phyloP scores from a whole-genome alignment of 2,329 filamentous ascomycete genomes.

The Tolypocladium inflatum region DNA sequence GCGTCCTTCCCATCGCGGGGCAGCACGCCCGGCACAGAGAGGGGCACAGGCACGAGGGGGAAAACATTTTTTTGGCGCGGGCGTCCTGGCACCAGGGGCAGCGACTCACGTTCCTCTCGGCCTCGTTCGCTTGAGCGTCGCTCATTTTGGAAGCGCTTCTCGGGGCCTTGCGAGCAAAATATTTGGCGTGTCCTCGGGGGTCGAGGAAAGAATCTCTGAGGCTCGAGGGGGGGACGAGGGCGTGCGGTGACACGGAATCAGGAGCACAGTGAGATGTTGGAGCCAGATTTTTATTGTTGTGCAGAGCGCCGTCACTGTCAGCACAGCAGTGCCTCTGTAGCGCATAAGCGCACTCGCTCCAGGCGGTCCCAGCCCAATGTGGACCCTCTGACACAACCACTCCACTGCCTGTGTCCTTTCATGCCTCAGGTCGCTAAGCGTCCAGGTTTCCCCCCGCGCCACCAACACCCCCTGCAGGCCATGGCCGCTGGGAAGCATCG shows the following conservation, averaged over 20 bases:
- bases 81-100: background rate
- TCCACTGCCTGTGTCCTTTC: too few relatives aligned
- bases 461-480: too few relatives aligned
- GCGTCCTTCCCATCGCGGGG: constrained; percentile 17
- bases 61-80: constrained; percentile 7
- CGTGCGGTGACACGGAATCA: constrained; percentile 5
- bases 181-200: constrained; percentile 10
- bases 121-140: constrained; percentile 78
- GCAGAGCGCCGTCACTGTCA: background rate
- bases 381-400: background rate
- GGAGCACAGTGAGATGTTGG: constrained; percentile 16
- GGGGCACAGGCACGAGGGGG: constrained; percentile 8
- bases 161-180: constrained; percentile 13
- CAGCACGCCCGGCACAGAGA: constrained; percentile 12
- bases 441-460: background rate
- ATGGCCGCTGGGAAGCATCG: background rate
- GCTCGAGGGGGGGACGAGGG: constrained; percentile 2
- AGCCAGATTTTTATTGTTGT: constrained; percentile 10
- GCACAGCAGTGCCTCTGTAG: background rate
- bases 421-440: too few relatives aligned
- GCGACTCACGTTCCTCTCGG: constrained; percentile 80
- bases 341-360: background rate
- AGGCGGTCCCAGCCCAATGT: constrained; percentile 2
- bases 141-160: constrained; percentile 58
- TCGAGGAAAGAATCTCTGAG: constrained; percentile 6